A percentile compares a stretch with the other conserved stretches of the same genome.
Conservation (phyloP, 306 rosid species). For the Prunus campanulata region DNA sequence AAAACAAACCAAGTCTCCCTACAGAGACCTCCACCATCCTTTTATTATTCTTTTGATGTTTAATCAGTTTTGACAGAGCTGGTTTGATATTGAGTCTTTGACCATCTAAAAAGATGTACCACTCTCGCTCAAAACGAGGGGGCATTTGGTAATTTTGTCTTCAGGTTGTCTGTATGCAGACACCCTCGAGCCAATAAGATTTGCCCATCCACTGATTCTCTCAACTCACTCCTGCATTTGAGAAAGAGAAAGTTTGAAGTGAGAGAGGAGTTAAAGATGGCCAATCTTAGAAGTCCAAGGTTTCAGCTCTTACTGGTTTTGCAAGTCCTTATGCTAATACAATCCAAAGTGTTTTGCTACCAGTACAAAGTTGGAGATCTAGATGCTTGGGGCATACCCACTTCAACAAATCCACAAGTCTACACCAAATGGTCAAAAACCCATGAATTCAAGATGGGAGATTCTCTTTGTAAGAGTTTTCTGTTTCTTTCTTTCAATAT, state of each 20-base stretch:
- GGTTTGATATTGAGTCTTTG: neutral
- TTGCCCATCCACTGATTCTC: neutral
- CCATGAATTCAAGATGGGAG: constrained; percentile 65
- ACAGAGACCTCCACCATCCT: neutral
- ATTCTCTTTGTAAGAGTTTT: constrained; percentile 83
- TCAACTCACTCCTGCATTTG: constrained; percentile 13
- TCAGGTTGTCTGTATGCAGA: constrained; percentile 5
- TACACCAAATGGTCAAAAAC: constrained; percentile 74
- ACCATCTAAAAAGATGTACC: neutral
- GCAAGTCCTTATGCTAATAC: constrained; percentile 39
- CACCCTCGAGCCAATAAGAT: constrained; percentile 19
- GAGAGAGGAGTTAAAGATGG: constrained; percentile 27
- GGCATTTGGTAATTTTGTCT: constrained; percentile 26
- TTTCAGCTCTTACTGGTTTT: constrained; percentile 15
- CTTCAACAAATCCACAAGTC: constrained; percentile 58
- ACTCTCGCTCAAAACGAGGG: constrained; percentile 17
- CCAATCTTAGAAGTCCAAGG: constrained; percentile 21
- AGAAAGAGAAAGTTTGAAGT: neutral
- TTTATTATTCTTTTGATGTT: neutral
- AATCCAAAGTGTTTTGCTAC: constrained; percentile 46
- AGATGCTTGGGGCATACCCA: constrained; percentile 78
- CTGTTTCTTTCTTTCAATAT: neutral
- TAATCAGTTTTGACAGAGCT: neutral
- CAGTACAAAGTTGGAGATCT: constrained; percentile 94
- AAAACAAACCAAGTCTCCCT: neutral